These are phyloP conservation scores for Dinochytrium kinnereticum DNA, from an alignment of 371 early-diverging fungal genomes.

Conservation along the genomic window DNA sequence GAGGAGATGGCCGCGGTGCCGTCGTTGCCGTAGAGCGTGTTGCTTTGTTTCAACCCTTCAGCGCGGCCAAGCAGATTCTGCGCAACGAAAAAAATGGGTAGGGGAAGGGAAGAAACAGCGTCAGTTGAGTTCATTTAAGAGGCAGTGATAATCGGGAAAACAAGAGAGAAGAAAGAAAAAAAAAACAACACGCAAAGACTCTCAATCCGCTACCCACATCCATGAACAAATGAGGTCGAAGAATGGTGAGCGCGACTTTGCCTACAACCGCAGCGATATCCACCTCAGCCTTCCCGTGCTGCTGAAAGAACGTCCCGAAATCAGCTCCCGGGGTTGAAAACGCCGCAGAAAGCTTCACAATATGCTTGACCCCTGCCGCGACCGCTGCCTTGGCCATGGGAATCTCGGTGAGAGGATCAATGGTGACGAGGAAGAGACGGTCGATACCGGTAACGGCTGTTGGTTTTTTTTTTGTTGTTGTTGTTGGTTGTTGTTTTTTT, in stretches of 20 bases:
- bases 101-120: too few species aligned
- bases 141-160: too few species aligned
- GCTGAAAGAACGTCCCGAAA: neutral
- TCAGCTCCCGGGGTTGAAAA: neutral
- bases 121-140: too few species aligned
- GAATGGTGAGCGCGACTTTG: neutral
- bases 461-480: too few species aligned
- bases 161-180: too few species aligned
- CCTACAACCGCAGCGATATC: neutral
- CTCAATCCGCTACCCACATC: neutral
- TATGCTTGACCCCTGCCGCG: slow-evolving; percentile 11
- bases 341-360: slow-evolving; percentile 14
- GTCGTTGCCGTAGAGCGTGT: neutral
- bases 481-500: too few species aligned
- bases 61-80: too few species aligned
- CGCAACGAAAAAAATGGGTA: too few species aligned
- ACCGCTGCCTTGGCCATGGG: neutral
- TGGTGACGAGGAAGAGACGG: neutral
- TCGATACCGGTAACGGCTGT: slow-evolving; percentile 5
- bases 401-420: neutral
- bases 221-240: neutral
- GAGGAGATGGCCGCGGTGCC: neutral
- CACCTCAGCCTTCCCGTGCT: neutral
- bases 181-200: too few species aligned
- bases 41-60: too few species aligned